A percentile compares a stretch with the other conserved stretches of the same genome.
phyloP scores from a whole-genome alignment of 371 early-diverging fungal genomes.

The Syncephalastrum monosporum region DNA sequence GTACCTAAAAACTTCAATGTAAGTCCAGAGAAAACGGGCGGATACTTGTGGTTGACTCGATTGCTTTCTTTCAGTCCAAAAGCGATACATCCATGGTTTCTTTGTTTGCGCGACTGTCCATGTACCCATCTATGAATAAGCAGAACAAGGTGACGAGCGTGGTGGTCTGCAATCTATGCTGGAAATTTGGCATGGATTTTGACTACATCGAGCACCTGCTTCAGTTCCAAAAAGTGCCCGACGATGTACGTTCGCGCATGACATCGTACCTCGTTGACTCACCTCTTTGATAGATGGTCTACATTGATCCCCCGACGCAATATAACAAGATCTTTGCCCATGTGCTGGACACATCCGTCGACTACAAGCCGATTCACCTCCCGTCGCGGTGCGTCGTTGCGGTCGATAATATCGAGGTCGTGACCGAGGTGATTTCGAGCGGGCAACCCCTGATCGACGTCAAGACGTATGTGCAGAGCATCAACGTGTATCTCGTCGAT shows the following conservation, averaged over 20 bases:
- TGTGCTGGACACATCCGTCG: slow-evolving; percentile 49
- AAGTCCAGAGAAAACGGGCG: slow-evolving; percentile 8
- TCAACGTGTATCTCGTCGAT: slow-evolving; percentile 43
- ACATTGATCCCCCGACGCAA: slow-evolving; percentile 48
- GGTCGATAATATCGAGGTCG: slow-evolving; percentile 56
- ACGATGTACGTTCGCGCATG: slow-evolving; percentile 22
- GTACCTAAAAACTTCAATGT: slow-evolving; percentile 54
- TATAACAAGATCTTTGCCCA: slow-evolving; percentile 49
- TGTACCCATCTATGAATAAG: slow-evolving; percentile 38
- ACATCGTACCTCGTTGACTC: background rate
- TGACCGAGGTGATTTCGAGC: slow-evolving; percentile 42
- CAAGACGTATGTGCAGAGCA: slow-evolving; percentile 36
- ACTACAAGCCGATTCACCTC: slow-evolving; percentile 53
- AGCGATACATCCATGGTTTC: slow-evolving; percentile 52
- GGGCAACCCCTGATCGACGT: slow-evolving; percentile 51
- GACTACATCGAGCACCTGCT: slow-evolving; percentile 45
- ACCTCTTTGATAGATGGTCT: slow-evolving; percentile 28
- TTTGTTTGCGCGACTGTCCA: slow-evolving; percentile 44
- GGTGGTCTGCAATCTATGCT: slow-evolving; percentile 49
- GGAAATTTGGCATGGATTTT: slow-evolving; percentile 36
- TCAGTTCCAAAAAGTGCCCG: slow-evolving; percentile 47
- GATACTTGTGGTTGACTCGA: background rate
- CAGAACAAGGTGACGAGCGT: slow-evolving; percentile 54
- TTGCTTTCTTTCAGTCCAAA: slow-evolving; percentile 20
- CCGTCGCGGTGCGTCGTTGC: slow-evolving; percentile 48